Evolutionary conservation across 148 eudicot genomes (phyloP).

Genomic region (Rhododendron williamsianum): DNA sequence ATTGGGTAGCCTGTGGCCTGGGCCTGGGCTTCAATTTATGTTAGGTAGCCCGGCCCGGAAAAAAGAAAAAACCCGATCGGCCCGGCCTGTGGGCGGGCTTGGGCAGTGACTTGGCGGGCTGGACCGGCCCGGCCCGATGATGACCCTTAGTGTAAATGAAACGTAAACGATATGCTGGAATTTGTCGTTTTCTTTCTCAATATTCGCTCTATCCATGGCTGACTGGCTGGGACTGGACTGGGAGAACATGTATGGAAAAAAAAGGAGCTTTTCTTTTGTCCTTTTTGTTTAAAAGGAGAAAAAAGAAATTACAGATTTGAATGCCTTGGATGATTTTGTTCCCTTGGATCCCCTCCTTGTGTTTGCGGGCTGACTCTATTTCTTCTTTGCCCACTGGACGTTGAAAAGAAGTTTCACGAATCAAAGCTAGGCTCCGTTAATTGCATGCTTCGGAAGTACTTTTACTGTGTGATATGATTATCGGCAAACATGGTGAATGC

Average conservation of each 20-base stretch:
- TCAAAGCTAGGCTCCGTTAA: not conserved
- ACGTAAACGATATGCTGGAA: no score
- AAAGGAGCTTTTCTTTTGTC: not conserved
- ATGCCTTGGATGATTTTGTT: conserved; percentile 22
- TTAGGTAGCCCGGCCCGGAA: no score
- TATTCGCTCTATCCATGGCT: not conserved
- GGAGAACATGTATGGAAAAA: not conserved
- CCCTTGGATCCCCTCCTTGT: conserved; percentile 29
- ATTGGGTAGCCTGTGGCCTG: no score
- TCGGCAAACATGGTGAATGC: not conserved
- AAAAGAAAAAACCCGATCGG: no score
- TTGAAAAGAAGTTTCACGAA: conserved; percentile 3
- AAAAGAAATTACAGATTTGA: not conserved
- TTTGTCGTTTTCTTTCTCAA: no score
- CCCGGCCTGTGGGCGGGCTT: no score
- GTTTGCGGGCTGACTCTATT: not conserved
- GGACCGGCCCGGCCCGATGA: no score
- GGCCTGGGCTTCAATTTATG: no score
- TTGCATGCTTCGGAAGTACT: conserved; percentile 2
- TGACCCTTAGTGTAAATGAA: no score
- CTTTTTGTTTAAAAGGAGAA: not conserved
- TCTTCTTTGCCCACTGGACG: not conserved
- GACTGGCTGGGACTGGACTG: not conserved
- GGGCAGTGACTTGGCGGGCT: no score
- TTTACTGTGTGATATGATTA: not conserved